Evolutionary conservation across 2,329 filamentous ascomycete genomes (phyloP).

Genomic region (Colletotrichum nymphaeae): DNA sequence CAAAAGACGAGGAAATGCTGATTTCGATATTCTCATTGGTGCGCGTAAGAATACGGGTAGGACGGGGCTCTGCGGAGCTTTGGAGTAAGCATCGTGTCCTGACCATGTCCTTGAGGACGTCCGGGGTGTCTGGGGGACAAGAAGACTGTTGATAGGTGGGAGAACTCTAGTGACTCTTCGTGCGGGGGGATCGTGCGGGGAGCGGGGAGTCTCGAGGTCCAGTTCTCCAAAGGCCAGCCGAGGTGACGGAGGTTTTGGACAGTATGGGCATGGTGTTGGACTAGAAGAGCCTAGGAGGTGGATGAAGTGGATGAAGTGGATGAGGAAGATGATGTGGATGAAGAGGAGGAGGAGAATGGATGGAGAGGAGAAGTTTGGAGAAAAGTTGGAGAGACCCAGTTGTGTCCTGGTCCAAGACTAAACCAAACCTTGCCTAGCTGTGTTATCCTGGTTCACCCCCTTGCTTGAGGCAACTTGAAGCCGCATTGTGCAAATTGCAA

Average conservation of each 20-base stretch:
- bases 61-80: not conserved
- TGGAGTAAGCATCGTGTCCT: not conserved
- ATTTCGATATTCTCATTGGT: not conserved
- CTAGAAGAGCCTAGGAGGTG: not conserved
- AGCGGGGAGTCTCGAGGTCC: not conserved
- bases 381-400: not conserved
- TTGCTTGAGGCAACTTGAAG: not conserved
- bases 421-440: not conserved
- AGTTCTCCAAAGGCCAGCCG: not conserved
- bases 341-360: not conserved
- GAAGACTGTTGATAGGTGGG: not conserved
- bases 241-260: not conserved
- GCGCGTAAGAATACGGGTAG: not conserved
- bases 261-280: too few relatives aligned
- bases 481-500: not conserved
- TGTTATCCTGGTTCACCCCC: not conserved
- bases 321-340: not conserved
- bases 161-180: not conserved
- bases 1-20: not conserved
- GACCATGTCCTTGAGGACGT: not conserved
- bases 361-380: not conserved
- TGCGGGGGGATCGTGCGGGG: not conserved
- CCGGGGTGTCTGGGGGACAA: not conserved
- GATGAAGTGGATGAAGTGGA: not conserved
- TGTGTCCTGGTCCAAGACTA: not conserved